Evolutionary conservation across 495 filamentous ascomycete genomes (phyloP).

Genomic region (Parachaetomium inaequale): DNA sequence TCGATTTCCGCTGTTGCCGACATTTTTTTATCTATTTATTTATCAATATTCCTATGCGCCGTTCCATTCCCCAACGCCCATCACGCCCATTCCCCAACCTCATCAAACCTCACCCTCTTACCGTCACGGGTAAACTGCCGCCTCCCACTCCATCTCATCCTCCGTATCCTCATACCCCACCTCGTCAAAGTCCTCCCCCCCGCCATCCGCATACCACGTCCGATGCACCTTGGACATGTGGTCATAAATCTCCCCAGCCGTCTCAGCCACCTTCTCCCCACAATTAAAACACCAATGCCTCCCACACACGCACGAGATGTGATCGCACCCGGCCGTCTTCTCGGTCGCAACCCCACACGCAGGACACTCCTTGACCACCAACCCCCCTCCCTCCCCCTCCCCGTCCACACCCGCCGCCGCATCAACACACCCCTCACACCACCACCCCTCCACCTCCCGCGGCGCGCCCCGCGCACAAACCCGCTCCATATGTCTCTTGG

Average conservation of each 20-base stretch:
- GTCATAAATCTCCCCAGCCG: slow-evolving; percentile 4
- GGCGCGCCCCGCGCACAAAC: slow-evolving; percentile 12
- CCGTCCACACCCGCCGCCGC: not conserved
- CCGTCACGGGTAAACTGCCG: no score
- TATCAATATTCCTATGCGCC: no score
- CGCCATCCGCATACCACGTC: slow-evolving; percentile 7
- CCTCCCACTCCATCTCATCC: not conserved
- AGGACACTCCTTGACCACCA: slow-evolving; percentile 18
- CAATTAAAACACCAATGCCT: slow-evolving; percentile 22
- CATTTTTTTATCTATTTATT: no score
- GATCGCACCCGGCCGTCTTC: slow-evolving; percentile 18
- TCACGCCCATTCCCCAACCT: no score
- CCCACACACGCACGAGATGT: slow-evolving; percentile 16
- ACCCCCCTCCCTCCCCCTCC: not conserved
- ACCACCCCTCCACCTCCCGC: slow-evolving; percentile 9
- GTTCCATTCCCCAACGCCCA: no score
- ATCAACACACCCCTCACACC: slow-evolving; percentile 18
- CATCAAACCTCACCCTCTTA: no score
- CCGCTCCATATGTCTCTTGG: slow-evolving; percentile 31
- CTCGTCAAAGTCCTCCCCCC: slow-evolving; percentile 4
- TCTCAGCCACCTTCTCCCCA: not conserved
- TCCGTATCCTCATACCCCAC: no score
- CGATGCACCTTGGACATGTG: slow-evolving; percentile 18
- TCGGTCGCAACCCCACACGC: slow-evolving; percentile 17
- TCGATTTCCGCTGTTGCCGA: no score